These are phyloP conservation scores for Fusarium ramigenum DNA, from an alignment of 2,329 filamentous ascomycete genomes.

Conservation along the genomic window DNA sequence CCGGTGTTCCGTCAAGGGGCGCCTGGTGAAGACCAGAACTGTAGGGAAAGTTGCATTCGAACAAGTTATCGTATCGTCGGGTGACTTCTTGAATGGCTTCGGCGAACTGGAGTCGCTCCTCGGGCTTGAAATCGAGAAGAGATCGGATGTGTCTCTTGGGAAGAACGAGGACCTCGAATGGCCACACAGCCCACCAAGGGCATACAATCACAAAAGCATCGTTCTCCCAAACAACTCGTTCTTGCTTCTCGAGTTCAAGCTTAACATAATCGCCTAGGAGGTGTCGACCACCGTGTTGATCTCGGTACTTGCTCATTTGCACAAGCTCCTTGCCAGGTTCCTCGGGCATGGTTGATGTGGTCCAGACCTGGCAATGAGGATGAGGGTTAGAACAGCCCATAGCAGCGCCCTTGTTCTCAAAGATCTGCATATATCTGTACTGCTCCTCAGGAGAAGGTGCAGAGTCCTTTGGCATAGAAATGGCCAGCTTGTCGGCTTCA, in stretches of 20 bases:
- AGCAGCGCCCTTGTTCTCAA: conserved; percentile 96
- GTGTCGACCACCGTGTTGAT: conserved; percentile 76
- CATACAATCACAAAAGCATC: conserved; percentile 85
- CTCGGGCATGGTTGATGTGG: conserved; percentile 88
- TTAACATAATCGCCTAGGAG: conserved; percentile 87
- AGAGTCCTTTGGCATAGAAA: conserved; percentile 51
- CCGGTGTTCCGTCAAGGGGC: conserved; percentile 80
- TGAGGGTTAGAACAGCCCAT: conserved; percentile 99
- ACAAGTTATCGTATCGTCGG: conserved; percentile 93
- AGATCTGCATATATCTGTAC: conserved; percentile 98
- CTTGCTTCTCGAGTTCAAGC: conserved; percentile 81
- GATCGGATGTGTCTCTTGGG: conserved; percentile 85
- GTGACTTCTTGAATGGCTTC: conserved; percentile 89
- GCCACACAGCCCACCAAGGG: conserved; percentile 98
- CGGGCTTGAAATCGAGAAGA: conserved; percentile 79
- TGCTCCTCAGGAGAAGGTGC: conserved; percentile 70
- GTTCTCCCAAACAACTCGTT: conserved; percentile 91
- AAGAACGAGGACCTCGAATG: conserved; percentile 92
- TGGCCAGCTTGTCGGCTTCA: conserved; percentile 51
- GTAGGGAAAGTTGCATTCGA: conserved; percentile 96
- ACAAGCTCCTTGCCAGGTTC: conserved; percentile 83
- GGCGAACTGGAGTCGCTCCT: conserved; percentile 78
- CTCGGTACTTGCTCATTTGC: conserved; percentile 81
- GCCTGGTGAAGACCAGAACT: conserved; percentile 97
- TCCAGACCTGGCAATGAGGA: conserved; percentile 97